Evolutionary conservation across 176 grass and related monocot genomes (phyloP).

Genomic region (Triticum dicoccoides): DNA sequence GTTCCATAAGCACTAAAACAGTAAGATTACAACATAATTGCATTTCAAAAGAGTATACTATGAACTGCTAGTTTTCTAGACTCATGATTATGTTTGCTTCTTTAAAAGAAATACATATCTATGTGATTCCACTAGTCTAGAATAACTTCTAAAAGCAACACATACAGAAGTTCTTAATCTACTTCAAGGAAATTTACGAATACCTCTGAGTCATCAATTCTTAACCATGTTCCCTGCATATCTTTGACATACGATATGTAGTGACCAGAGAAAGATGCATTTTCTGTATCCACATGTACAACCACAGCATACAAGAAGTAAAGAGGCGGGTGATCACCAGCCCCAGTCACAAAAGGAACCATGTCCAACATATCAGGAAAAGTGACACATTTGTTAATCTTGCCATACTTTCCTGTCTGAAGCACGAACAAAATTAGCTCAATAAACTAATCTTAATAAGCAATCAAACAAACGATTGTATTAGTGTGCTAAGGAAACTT

Average conservation of each 20-base stretch:
- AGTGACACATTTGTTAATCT: slow-evolving; percentile 99
- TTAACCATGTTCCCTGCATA: slow-evolving; percentile 94
- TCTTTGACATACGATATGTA: slow-evolving; percentile 97
- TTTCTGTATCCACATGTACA: slow-evolving; percentile 92
- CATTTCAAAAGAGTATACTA: slow-evolving; percentile 1
- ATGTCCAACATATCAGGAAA: slow-evolving; percentile 99
- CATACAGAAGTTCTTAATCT: slow-evolving; percentile 10
- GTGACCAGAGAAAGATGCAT: slow-evolving; percentile 95
- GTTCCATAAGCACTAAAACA: slow-evolving; percentile 3
- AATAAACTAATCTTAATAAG: slow-evolving; percentile 5
- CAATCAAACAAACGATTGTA: neutral
- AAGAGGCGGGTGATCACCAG: slow-evolving; percentile 87
- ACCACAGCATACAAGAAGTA: slow-evolving; percentile 94
- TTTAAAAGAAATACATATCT: slow-evolving; percentile 17
- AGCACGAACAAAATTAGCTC: slow-evolving; percentile 34
- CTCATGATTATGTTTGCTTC: neutral
- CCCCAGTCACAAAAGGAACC: slow-evolving; percentile 91
- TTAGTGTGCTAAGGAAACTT: neutral
- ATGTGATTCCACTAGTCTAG: neutral
- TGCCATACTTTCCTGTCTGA: slow-evolving; percentile 95
- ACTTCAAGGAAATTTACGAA: slow-evolving; percentile 17
- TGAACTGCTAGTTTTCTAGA: neutral
- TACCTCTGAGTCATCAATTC: slow-evolving; percentile 98
- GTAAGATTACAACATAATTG: slow-evolving; percentile 8
- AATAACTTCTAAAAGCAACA: slow-evolving; percentile 9